Conservation (phyloP, 2,329 filamentous ascomycete species). For the Fonsecaea erecta region DNA sequence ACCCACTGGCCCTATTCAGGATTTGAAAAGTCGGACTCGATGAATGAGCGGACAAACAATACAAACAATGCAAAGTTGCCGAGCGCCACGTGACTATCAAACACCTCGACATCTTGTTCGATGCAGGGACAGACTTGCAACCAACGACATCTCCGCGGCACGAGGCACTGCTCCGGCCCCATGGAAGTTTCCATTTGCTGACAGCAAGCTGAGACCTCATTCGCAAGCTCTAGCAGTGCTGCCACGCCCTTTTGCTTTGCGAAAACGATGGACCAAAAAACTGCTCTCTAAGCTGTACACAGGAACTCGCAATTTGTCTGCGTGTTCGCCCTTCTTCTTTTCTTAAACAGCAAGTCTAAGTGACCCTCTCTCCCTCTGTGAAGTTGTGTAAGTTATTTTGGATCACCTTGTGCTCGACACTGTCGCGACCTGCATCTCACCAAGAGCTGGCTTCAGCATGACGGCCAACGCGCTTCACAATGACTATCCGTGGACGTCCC, state of each 20-base stretch:
- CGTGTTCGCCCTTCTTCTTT: background rate
- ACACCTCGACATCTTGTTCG: background rate
- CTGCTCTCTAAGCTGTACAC: background rate
- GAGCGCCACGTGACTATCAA: background rate
- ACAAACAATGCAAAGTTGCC: slow-evolving; percentile 14
- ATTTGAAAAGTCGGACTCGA: slow-evolving; percentile 3
- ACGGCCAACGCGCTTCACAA: slow-evolving; percentile 20
- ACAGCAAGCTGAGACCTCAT: background rate
- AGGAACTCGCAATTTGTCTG: background rate
- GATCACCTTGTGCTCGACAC: background rate
- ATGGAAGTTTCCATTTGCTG: slow-evolving; percentile 8
- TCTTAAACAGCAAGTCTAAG: background rate
- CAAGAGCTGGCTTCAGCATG: slow-evolving; percentile 7
- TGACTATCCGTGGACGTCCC: slow-evolving; percentile 63
- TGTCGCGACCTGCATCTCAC: background rate
- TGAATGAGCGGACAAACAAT: background rate
- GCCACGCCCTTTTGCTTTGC: background rate
- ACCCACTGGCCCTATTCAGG: background rate
- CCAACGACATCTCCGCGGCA: background rate
- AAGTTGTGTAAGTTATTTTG: background rate
- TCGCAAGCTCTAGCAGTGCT: background rate
- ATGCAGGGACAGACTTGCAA: background rate
- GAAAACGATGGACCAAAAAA: background rate
- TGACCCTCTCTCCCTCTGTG: background rate
- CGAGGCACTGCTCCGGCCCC: background rate